Evolutionary conservation across 2,329 filamentous ascomycete species (phyloP), one percentile per base, ranked within the genome.

Genomic region (Fusarium pininemorale): DNA sequence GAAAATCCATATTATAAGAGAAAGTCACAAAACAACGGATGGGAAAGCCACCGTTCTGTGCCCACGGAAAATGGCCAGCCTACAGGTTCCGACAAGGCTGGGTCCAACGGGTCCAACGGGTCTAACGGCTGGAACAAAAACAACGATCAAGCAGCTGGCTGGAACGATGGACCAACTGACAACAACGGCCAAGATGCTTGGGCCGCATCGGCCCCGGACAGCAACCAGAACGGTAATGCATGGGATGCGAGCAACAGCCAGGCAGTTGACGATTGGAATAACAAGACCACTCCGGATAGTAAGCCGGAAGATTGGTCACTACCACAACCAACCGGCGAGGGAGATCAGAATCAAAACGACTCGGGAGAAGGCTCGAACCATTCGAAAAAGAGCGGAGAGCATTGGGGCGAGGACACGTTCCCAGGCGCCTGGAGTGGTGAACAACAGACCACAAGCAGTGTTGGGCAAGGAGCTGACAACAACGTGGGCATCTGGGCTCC

Each of bases 1-100:
- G 39, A 69, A 4, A 81, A 81, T 51, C 79, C 80, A 3, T 81
- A 81, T 59, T 60, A 75, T 24, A 55, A 74, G 41, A 76, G 58
- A 57, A 39, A 58, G 24, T 77, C 76, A 9, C 63, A 71, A 20
- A 74, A 71, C 30, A 74, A 63, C 24, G 30, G 45, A 37, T 78
- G 64, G 44, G 76, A 68, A 10, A 78, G 69, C 6, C 68, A 62
- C 18, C 66, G 70, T 39, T 56, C 66, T 26, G 58, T 54, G 7
- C 75, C 74, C 37, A 76, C 72, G 24, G 70, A 51, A 47, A 55
- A 53, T 28, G 47, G 48, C 20, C 62, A 63, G 9, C 32, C 45
- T 20, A 18, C 38, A 35, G 70, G 61, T 18, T 78, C 74, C 8
- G 66, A 57, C 14, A 65, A 63, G 41, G 51, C 54, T 44, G 71